phyloP scores from a whole-genome alignment of 2,329 filamentous ascomycete species.

The Aspergillus sp. region DNA sequence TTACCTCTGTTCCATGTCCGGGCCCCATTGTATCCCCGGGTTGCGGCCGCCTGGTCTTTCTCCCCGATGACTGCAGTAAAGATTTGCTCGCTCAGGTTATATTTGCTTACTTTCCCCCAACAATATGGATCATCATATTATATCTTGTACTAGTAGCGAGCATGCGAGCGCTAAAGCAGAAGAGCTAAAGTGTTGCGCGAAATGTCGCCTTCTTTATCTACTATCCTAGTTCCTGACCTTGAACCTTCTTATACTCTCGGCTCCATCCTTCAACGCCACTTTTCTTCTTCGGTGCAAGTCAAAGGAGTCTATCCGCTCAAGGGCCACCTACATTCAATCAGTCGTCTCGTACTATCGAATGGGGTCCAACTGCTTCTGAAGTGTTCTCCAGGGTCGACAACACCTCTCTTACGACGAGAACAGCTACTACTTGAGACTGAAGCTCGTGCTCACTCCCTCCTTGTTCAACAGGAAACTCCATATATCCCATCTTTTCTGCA shows the following conservation, averaged over 20 bases:
- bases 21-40: neutral
- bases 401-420: conserved; percentile 45
- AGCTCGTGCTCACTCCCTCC: conserved; percentile 40
- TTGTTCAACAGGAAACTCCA: conserved; percentile 35
- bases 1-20: neutral
- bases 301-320: conserved; percentile 28
- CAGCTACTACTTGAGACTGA: conserved; percentile 43
- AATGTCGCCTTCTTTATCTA: conserved; percentile 19
- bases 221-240: conserved; percentile 8
- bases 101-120: neutral
- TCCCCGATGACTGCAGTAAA: neutral
- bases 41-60: neutral
- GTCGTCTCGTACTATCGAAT: conserved; percentile 41
- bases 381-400: conserved; percentile 35
- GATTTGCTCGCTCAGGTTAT: neutral
- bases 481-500: conserved; percentile 42
- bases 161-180: neutral
- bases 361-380: conserved; percentile 42
- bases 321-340: conserved; percentile 40
- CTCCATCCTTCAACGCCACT: conserved; percentile 34
- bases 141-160: neutral
- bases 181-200: neutral
- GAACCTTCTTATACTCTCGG: conserved; percentile 30
- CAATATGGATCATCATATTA: neutral
- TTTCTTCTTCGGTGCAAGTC: conserved; percentile 34